Base-by-base conservation (phyloP, 2,329 filamentous ascomycete species). In the Talaromyces marneffei region DNA sequence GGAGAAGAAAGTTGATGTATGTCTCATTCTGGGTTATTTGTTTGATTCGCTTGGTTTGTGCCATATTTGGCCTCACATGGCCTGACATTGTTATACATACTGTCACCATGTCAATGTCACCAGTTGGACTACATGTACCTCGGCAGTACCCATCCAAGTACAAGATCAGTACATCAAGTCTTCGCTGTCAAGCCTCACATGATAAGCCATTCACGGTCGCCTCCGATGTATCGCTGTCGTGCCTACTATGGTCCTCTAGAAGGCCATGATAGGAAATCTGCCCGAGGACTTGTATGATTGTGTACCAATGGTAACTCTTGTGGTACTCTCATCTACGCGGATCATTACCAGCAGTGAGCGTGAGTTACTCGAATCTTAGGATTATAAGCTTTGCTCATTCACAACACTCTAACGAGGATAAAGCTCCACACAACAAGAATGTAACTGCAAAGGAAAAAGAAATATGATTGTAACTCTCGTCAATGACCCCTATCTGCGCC, bases 401-500 rank as follows among this genome's bases (percentile, higher is more conserved):
- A 14, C 27, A 18, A 7, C 9, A 25, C 3, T 12, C 52, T 35
- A 40, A 29, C n/a, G 33, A 55, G 52, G 25, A 39, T n/a, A 54
- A 9, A 25, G 18, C 20, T 8, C 12, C 20, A 33, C 29, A 29
- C 31, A n/a, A 55, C 33, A 55, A 55, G 35, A 23, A 39, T 29
- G 35, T 40, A 39, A 52, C 29, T 55, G 33, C 23, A 40, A 55
- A 18, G 16, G 18, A 37, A 23, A 27, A 55, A 18, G 23, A 27
- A 35, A 35, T 52, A 52, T 18, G 4, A 33, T 35, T 52, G 29
- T 23, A 48, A 46, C 31, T 48, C 14, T 48, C 29, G 12, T 37
- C 31, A 20, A 31, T 48, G 35, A 48, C 39, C 57, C 46, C 35
- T 52, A 33, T 42, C 57, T 44, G 57, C 57, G 57, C 57, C 57